A percentile compares a stretch with the other conserved stretches of the same genome.
These are phyloP conservation scores for Astragalus glycyphyllos DNA, from an alignment of 306 rosid species.

Conservation along the genomic window DNA sequence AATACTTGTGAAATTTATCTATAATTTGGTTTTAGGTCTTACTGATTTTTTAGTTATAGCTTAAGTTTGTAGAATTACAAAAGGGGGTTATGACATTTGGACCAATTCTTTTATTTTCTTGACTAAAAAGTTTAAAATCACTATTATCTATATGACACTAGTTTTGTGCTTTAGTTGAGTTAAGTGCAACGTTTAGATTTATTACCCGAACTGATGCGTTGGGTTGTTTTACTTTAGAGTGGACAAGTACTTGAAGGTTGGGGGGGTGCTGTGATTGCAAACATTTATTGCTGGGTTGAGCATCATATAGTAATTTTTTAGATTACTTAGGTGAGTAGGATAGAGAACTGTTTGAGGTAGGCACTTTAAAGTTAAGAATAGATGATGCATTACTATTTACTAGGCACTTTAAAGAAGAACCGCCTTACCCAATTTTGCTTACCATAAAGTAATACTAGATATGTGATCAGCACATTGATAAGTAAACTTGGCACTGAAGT, in stretches of 20 bases:
- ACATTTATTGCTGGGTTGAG: slow-evolving; percentile 15
- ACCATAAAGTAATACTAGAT: slow-evolving; percentile 1
- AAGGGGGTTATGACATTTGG: slow-evolving; percentile 13
- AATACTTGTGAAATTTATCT: not conserved
- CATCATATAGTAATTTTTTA: not conserved
- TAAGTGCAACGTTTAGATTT: slow-evolving; percentile 2
- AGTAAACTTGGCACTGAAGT: slow-evolving; percentile 3
- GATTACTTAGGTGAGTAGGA: slow-evolving; percentile 25
- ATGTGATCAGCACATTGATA: slow-evolving; percentile 12
- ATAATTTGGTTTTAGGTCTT: not conserved
- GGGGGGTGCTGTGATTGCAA: not conserved
- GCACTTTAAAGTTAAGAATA: not conserved
- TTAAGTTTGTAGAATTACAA: not conserved
- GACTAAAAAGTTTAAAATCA: slow-evolving; percentile 1
- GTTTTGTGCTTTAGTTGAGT: slow-evolving; percentile 16
- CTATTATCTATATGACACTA: not conserved
- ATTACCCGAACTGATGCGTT: slow-evolving; percentile 4
- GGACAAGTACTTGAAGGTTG: not conserved
- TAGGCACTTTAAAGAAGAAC: not conserved
- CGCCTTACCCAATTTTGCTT: slow-evolving; percentile 6
- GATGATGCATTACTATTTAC: slow-evolving; percentile 16
- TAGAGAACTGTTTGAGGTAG: not conserved
- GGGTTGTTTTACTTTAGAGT: not conserved
- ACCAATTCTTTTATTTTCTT: slow-evolving; percentile 5
- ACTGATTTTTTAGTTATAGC: not conserved